These are phyloP conservation scores for Acanthamoeba royreba DNA, from an alignment of 208 protist species.

Conservation along the genomic window DNA sequence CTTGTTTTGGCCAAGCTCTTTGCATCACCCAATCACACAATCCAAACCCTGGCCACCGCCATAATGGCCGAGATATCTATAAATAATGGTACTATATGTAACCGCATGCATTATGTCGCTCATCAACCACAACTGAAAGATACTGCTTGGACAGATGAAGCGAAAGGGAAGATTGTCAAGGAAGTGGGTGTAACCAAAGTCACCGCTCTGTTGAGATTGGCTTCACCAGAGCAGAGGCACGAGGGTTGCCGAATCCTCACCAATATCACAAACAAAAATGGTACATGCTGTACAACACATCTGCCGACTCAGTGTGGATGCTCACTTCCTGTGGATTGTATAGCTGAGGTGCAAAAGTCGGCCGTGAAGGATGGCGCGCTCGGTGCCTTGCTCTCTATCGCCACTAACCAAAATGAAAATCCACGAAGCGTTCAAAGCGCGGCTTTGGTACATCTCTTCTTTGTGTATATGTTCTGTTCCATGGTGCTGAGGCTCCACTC, in stretches of 20 bases:
- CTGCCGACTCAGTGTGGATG: background rate
- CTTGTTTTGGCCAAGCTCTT: background rate
- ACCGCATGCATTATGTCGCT: background rate
- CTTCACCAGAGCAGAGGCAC: background rate
- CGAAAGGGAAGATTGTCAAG: background rate
- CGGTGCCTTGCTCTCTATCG: background rate
- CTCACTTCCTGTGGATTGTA: no score
- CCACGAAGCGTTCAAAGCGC: background rate
- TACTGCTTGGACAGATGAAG: background rate
- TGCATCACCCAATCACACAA: background rate
- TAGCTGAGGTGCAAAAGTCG: background rate
- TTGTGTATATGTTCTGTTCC: no score
- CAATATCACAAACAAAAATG: background rate
- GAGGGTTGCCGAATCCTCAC: background rate
- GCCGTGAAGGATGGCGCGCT: background rate
- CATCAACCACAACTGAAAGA: background rate
- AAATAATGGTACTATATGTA: background rate
- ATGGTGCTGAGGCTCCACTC: no score
- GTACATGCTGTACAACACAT: background rate
- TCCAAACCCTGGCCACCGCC: background rate
- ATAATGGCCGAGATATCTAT: conserved; percentile 1
- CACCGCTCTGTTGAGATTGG: background rate
- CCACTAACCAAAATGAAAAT: background rate
- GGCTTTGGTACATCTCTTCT: background rate
- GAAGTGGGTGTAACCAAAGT: background rate